A percentile compares a stretch with the other conserved stretches of the same genome.
Evolutionary conservation across 306 rosid species (phyloP).

Genomic region (Quercus bicolor): DNA sequence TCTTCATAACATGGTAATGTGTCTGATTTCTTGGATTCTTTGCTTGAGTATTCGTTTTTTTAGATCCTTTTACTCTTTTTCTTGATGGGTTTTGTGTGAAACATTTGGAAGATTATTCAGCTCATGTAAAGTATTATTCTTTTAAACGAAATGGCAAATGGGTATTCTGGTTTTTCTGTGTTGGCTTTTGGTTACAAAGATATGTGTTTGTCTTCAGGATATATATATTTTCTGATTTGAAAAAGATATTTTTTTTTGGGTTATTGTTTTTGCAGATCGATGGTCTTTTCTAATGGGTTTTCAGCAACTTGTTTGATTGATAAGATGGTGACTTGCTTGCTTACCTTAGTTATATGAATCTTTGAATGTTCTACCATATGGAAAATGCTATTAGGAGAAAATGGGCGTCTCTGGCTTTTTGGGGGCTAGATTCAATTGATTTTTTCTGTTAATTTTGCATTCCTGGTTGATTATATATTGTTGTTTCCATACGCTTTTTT

Average conservation of each 20-base stretch:
- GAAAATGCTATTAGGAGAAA: constrained; percentile 1
- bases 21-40: background rate
- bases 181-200: constrained; percentile 3
- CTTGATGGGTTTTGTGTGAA: background rate
- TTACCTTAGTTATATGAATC: background rate
- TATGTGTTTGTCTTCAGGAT: background rate
- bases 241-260: background rate
- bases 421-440: background rate
- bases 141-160: constrained; percentile 30
- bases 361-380: background rate
- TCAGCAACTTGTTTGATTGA: constrained; percentile 14
- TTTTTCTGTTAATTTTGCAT: background rate
- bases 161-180: constrained; percentile 23
- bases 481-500: background rate
- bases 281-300: constrained; percentile 6
- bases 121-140: constrained; percentile 7
- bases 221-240: too few species aligned
- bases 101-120: background rate
- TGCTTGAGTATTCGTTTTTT: background rate
- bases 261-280: background rate
- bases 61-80: background rate
- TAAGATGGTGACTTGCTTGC: background rate
- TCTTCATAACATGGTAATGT: background rate
- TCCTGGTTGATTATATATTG: background rate
- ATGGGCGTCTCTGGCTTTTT: constrained; percentile 7